These are phyloP conservation scores for Scleroderma citrinum DNA, from an alignment of 768 basidiomycete species.

Conservation along the genomic window DNA sequence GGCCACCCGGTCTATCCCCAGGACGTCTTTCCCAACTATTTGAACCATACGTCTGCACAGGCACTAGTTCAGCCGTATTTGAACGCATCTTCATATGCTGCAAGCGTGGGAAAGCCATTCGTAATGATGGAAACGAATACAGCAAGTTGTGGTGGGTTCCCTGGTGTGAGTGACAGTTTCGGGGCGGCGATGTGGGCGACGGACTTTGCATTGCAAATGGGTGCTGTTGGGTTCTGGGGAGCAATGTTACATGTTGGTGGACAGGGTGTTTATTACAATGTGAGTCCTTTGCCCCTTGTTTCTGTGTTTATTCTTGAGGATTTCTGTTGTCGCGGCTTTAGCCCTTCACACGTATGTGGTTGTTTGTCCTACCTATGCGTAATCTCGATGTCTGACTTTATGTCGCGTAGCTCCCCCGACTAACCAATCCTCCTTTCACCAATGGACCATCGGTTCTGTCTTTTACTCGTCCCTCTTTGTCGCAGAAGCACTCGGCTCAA, in stretches of 20 bases:
- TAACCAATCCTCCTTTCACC: constrained; percentile 29
- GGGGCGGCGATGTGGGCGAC: constrained; percentile 46
- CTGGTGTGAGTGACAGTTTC: constrained; percentile 45
- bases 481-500: constrained; percentile 33
- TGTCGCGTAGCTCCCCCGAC: constrained; percentile 35
- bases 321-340: constrained; percentile 8
- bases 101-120: constrained; percentile 32
- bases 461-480: constrained; percentile 36
- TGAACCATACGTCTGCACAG: constrained; percentile 37
- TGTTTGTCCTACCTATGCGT: background rate
- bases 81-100: constrained; percentile 28
- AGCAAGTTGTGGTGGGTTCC: constrained; percentile 50
- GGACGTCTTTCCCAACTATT: constrained; percentile 35
- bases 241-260: constrained; percentile 45
- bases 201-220: constrained; percentile 47
- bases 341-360: constrained; percentile 44
- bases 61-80: constrained; percentile 33
- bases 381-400: background rate
- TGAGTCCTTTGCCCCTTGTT: constrained; percentile 21
- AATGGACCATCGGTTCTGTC: constrained; percentile 38
- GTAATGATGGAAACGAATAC: constrained; percentile 53
- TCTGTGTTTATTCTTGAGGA: background rate
- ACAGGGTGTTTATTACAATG: constrained; percentile 47
- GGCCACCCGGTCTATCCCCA: constrained; percentile 29
- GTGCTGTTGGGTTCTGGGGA: constrained; percentile 40